These are phyloP conservation scores for Desmodesmus armatus DNA, from an alignment of 139 green algal species.

Conservation along the genomic window DNA sequence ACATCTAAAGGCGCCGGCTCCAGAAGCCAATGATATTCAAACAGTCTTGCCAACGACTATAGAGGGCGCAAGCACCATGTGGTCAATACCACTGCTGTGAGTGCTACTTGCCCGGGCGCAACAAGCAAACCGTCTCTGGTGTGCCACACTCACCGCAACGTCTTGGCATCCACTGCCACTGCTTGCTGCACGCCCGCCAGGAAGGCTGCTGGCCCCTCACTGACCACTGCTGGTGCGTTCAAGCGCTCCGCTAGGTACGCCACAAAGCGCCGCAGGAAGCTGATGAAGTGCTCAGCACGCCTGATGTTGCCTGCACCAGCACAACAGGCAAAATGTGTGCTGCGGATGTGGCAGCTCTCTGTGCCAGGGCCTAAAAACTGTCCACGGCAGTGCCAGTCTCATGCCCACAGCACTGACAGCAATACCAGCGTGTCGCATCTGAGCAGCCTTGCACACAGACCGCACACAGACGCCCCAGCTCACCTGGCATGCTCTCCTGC, in stretches of 20 bases:
- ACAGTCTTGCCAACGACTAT: too few relatives aligned
- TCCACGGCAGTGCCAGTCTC: too few relatives aligned
- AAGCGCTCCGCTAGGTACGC: slow-evolving; percentile 79
- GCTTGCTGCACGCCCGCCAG: slow-evolving; percentile 73
- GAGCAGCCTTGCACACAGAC: neutral
- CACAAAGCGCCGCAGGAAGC: slow-evolving; percentile 95
- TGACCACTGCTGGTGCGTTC: slow-evolving; percentile 38
- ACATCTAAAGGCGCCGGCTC: too few relatives aligned
- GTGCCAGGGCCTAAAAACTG: too few relatives aligned
- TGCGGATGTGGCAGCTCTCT: too few relatives aligned
- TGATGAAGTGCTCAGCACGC: slow-evolving; percentile 97
- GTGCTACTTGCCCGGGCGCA: neutral
- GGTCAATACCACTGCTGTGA: too few relatives aligned
- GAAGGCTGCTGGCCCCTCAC: slow-evolving; percentile 86
- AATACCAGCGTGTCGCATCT: too few relatives aligned
- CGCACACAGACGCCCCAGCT: too few relatives aligned
- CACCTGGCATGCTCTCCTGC: slow-evolving; percentile 84
- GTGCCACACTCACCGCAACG: slow-evolving; percentile 57
- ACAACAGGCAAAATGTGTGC: too few relatives aligned
- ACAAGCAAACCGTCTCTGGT: neutral
- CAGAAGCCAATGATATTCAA: too few relatives aligned
- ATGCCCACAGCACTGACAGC: too few relatives aligned
- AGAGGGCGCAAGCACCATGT: neutral
- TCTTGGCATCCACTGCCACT: slow-evolving; percentile 76
- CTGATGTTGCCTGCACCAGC: slow-evolving; percentile 91